Percentiles rank a stretch among this genome's conserved stretches.
These are phyloP conservation scores for Venturia pyrina DNA, from an alignment of 2,329 filamentous ascomycete genomes.

Conservation along the genomic window DNA sequence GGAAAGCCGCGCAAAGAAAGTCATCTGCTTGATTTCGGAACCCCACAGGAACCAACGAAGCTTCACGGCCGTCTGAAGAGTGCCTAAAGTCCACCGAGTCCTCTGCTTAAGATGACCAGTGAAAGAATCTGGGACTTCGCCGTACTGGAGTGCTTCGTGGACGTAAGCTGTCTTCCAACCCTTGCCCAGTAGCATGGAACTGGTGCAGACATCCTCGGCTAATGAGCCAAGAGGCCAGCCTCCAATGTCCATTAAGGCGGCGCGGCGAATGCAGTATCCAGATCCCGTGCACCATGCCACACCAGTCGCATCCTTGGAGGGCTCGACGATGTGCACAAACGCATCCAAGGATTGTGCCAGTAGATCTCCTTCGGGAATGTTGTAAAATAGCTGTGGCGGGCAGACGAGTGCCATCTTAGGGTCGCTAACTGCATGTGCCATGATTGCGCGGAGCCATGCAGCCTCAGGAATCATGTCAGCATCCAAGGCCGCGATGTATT, in stretches of 20 bases:
- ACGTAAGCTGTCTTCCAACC: slow-evolving; percentile 33
- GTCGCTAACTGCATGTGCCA: slow-evolving; percentile 10
- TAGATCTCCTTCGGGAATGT: slow-evolving; percentile 7
- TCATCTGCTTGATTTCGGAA: slow-evolving; percentile 43
- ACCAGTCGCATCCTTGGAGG: slow-evolving; percentile 21
- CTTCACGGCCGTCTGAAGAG: slow-evolving; percentile 50
- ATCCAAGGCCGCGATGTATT: slow-evolving; percentile 26
- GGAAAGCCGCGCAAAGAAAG: slow-evolving; percentile 46
- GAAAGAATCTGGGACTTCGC: slow-evolving; percentile 48
- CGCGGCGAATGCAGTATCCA: slow-evolving; percentile 25
- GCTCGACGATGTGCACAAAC: slow-evolving; percentile 19
- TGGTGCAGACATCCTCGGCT: slow-evolving; percentile 27
- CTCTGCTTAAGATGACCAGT: slow-evolving; percentile 47
- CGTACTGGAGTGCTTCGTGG: slow-evolving; percentile 50
- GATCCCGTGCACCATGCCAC: slow-evolving; percentile 25
- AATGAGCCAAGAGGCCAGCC: slow-evolving; percentile 27
- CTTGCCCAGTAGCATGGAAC: slow-evolving; percentile 22
- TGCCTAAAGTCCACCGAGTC: slow-evolving; percentile 29
- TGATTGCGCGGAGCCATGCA: slow-evolving; percentile 26
- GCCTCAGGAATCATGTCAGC: slow-evolving; percentile 28
- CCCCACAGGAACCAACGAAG: slow-evolving; percentile 51
- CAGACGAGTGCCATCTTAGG: slow-evolving; percentile 10
- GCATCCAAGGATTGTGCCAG: slow-evolving; percentile 10
- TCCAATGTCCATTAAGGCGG: slow-evolving; percentile 22
- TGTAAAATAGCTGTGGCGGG: slow-evolving; percentile 13